Evolutionary conservation across 2,329 filamentous ascomycete species (phyloP).

Genomic region (Pseudogymnoascus sp.): DNA sequence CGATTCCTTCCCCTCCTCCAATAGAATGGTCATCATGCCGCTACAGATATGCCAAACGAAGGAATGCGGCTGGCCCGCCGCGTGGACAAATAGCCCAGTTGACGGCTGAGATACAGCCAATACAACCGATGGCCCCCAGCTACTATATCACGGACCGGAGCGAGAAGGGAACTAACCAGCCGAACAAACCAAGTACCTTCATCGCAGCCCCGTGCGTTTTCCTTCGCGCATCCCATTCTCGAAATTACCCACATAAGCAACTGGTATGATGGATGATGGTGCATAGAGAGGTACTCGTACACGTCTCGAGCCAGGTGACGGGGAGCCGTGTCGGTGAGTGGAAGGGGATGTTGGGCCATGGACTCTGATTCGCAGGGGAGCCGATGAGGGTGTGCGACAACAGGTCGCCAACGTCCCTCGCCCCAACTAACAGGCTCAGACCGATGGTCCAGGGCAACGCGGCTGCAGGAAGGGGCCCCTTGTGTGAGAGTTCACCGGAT

Average conservation of each 20-base stretch:
- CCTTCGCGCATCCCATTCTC: background rate
- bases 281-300: background rate
- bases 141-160: background rate
- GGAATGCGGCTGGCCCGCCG: background rate
- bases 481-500: background rate
- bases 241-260: background rate
- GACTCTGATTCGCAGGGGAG: background rate
- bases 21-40: background rate
- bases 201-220: background rate
- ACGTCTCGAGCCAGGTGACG: background rate
- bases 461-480: background rate
- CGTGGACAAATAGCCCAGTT: background rate
- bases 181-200: background rate
- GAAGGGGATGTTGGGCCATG: background rate
- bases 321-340: background rate
- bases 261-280: background rate
- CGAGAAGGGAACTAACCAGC: background rate
- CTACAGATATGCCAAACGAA: background rate
- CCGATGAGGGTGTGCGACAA: background rate
- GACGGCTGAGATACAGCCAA: background rate
- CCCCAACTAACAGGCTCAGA: background rate
- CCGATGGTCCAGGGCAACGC: background rate
- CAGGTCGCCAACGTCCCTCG: background rate
- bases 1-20: conserved; percentile 1
- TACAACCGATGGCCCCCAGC: background rate